phyloP scores from a whole-genome alignment of 2,329 filamentous ascomycete genomes.

The Teratosphaeria viscida region DNA sequence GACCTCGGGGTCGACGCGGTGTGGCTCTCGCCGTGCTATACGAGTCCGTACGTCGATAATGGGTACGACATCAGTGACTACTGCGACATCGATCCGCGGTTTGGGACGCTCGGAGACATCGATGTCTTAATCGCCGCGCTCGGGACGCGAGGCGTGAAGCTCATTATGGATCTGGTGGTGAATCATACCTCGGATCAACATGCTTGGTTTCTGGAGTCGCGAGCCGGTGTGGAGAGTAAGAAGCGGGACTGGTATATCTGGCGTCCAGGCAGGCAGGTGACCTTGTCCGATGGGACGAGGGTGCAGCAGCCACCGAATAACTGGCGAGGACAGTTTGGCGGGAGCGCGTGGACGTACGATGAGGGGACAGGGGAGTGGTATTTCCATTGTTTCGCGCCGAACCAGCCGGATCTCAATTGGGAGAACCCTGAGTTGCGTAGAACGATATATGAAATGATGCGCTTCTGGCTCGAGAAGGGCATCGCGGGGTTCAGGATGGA shows the following conservation, averaged over 20 bases:
- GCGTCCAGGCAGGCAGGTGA: constrained; percentile 42
- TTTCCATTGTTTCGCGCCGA: constrained; percentile 62
- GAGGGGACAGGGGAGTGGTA: constrained; percentile 64
- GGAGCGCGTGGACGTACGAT: constrained; percentile 59
- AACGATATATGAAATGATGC: constrained; percentile 53
- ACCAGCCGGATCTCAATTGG: constrained; percentile 80
- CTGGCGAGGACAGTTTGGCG: constrained; percentile 47
- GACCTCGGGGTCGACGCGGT: constrained; percentile 53
- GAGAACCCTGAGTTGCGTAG: constrained; percentile 58
- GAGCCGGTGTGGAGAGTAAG: constrained; percentile 38
- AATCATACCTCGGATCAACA: constrained; percentile 35
- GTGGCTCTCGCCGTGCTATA: constrained; percentile 54
- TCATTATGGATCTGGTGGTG: constrained; percentile 32
- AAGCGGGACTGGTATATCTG: constrained; percentile 59
- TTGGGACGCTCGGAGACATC: constrained; percentile 37
- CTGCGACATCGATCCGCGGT: constrained; percentile 37
- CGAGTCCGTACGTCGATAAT: constrained; percentile 45
- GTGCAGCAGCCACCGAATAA: constrained; percentile 56
- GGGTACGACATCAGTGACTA: constrained; percentile 43
- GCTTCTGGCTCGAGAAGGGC: constrained; percentile 65
- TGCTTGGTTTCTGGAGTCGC: constrained; percentile 48
- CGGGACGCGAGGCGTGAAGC: constrained; percentile 36
- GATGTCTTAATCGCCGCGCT: constrained; percentile 34
- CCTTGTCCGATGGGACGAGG: constrained; percentile 41
- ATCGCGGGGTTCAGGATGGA: constrained; percentile 38